Evolutionary conservation across 192 early-diverging fungal species (phyloP).

Genomic region (Entomortierella parvispora): DNA sequence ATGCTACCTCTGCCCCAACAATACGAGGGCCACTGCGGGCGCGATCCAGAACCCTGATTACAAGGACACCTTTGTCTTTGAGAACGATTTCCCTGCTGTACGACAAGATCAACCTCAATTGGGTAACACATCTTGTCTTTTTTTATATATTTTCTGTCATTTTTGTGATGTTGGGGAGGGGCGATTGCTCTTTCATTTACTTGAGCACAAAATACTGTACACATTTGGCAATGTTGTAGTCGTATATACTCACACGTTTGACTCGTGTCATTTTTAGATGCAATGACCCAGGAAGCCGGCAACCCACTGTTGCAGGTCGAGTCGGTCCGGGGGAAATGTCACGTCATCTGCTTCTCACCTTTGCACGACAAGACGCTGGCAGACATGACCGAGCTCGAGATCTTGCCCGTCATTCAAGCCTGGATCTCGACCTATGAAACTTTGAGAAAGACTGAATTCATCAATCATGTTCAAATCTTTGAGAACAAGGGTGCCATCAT

Average conservation of each 20-base stretch:
- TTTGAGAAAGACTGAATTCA: constrained; percentile 58
- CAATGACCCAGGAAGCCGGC: background rate
- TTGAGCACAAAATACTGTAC: background rate
- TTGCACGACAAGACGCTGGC: constrained; percentile 90
- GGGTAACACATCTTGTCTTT: background rate
- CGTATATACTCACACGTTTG: background rate
- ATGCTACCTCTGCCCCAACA: constrained; percentile 92
- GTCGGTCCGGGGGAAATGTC: constrained; percentile 79
- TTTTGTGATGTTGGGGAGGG: background rate
- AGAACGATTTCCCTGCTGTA: constrained; percentile 95
- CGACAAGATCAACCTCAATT: constrained; percentile 65
- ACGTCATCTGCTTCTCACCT: constrained; percentile 95
- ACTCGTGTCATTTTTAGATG: background rate
- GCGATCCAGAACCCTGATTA: constrained; percentile 77
- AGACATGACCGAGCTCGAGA: constrained; percentile 78
- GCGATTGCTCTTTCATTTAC: background rate
- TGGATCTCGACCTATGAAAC: constrained; percentile 78
- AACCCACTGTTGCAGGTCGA: constrained; percentile 65
- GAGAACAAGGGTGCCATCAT: constrained; percentile 97
- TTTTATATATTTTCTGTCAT: background rate
- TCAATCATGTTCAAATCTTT: constrained; percentile 93
- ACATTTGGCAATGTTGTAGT: background rate
- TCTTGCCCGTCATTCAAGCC: constrained; percentile 70
- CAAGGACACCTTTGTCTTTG: constrained; percentile 82
- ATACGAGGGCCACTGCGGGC: constrained; percentile 77